These are phyloP conservation scores for Pythium vanterpoolii DNA, from an alignment of 352 stramenopile species.

Conservation along the genomic window DNA sequence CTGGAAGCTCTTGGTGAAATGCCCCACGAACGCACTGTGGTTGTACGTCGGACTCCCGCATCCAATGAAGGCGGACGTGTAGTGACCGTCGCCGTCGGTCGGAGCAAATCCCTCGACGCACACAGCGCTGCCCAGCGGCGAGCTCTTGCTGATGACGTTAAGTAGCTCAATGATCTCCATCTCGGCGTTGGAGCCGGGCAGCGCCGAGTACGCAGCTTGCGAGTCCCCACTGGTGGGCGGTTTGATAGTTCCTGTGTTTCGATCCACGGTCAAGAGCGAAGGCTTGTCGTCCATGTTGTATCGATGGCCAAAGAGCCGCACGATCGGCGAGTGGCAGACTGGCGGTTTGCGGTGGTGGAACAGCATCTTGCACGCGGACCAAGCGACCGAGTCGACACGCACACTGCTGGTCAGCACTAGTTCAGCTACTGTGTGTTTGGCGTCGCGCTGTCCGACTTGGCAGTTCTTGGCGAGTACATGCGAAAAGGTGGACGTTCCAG, in stretches of 20 bases:
- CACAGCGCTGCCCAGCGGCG: conserved; percentile 12
- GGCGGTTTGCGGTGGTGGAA: conserved; percentile 27
- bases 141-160: conserved; percentile 24
- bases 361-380: conserved; percentile 26
- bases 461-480: conserved; percentile 19
- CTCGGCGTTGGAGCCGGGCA: conserved; percentile 18
- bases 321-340: conserved; percentile 25
- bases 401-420: conserved; percentile 18
- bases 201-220: conserved; percentile 9
- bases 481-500: conserved; percentile 4
- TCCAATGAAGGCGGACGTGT: conserved; percentile 20
- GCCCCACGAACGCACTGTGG: conserved; percentile 23
- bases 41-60: conserved; percentile 23
- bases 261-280: conserved; percentile 6
- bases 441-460: conserved; percentile 11
- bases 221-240: background rate
- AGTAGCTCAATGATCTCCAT: conserved; percentile 27
- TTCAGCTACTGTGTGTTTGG: background rate
- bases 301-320: conserved; percentile 21
- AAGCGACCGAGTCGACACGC: conserved; percentile 24
- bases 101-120: conserved; percentile 25
- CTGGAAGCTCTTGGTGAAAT: conserved; percentile 10
- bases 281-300: conserved; percentile 29
- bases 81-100: conserved; percentile 2
- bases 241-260: background rate